Percentiles rank a stretch among this genome's conserved stretches.
Conservation (phyloP, 768 basidiomycete species). For the Xerocomellus dryophilus region DNA sequence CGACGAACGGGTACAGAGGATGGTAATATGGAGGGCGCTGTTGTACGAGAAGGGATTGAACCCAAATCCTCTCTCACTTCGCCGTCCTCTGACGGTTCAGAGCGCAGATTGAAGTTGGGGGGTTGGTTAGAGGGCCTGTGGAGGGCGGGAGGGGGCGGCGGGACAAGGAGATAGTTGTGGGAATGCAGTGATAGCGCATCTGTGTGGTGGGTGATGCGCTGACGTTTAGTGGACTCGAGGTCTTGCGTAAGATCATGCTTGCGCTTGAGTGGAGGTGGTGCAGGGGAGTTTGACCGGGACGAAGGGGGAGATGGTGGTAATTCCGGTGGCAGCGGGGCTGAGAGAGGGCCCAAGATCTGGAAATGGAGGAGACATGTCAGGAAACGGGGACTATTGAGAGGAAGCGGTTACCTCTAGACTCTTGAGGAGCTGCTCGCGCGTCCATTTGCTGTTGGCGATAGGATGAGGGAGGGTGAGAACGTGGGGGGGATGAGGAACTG, state of each 20-base stretch:
- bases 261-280: constrained; percentile 36
- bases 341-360: constrained; percentile 42
- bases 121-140: constrained; percentile 24
- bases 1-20: constrained; percentile 57
- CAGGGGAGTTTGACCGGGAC: constrained; percentile 43
- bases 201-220: constrained; percentile 25
- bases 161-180: constrained; percentile 30
- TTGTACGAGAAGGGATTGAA: constrained; percentile 19
- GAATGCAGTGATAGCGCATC: constrained; percentile 29
- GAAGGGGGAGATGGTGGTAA: constrained; percentile 46
- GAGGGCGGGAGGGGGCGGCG: constrained; percentile 19
- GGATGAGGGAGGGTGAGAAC: constrained; percentile 23
- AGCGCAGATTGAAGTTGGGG: constrained; percentile 29
- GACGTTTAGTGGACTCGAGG: constrained; percentile 29
- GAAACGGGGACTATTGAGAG: constrained; percentile 2
- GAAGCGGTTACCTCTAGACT: constrained; percentile 36
- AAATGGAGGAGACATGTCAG: constrained; percentile 16
- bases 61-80: constrained; percentile 43
- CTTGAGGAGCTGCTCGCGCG: constrained; percentile 39
- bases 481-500: constrained; percentile 10
- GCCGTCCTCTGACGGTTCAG: constrained; percentile 46
- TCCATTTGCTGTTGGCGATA: constrained; percentile 31
- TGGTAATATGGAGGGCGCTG: constrained; percentile 33
- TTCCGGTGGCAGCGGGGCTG: constrained; percentile 42
- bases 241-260: constrained; percentile 33